Evolutionary conservation across 73 alveolate genomes (phyloP).

Genomic region (Breviolum minutum): DNA sequence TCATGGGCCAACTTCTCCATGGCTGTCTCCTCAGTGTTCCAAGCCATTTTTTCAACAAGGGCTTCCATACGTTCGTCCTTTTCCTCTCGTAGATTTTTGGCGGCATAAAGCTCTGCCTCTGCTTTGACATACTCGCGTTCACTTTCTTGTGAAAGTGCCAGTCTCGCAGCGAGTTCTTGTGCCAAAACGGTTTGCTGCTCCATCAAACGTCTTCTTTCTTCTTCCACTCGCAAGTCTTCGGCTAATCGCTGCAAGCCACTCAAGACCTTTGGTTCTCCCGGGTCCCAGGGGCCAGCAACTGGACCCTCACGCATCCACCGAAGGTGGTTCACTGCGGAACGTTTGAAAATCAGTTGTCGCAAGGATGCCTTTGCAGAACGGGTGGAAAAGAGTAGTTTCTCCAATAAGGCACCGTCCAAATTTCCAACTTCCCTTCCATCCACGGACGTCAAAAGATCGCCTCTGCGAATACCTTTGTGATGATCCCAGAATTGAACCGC

Average conservation of each 20-base stretch:
- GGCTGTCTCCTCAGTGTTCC: conserved; percentile 66
- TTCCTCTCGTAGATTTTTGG: conserved; percentile 81
- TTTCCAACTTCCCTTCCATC: conserved; percentile 73
- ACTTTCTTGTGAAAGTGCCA: conserved; percentile 49
- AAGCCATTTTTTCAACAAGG: conserved; percentile 61
- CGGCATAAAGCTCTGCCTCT: conserved; percentile 70
- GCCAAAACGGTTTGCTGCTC: conserved; percentile 73
- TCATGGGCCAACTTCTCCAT: conserved; percentile 56
- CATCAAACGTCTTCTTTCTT: conserved; percentile 58
- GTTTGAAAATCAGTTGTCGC: conserved; percentile 76
- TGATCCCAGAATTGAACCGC: conserved; percentile 82
- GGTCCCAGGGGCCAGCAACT: conserved; percentile 53
- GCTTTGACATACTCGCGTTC: conserved; percentile 66
- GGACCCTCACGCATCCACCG: conserved; percentile 80
- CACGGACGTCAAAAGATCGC: conserved; percentile 7
- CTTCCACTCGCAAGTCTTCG: conserved; percentile 78
- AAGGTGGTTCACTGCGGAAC: conserved; percentile 60
- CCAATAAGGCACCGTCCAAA: conserved; percentile 64
- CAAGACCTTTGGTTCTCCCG: conserved; percentile 56
- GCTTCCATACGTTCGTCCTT: conserved; percentile 68
- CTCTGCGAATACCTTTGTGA: conserved; percentile 77
- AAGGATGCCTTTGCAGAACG: background rate
- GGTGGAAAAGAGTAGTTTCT: background rate
- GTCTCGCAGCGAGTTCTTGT: conserved; percentile 62
- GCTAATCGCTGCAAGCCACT: conserved; percentile 65